phyloP scores from a whole-genome alignment of 306 rosid species.

The Cucumis cinereus region DNA sequence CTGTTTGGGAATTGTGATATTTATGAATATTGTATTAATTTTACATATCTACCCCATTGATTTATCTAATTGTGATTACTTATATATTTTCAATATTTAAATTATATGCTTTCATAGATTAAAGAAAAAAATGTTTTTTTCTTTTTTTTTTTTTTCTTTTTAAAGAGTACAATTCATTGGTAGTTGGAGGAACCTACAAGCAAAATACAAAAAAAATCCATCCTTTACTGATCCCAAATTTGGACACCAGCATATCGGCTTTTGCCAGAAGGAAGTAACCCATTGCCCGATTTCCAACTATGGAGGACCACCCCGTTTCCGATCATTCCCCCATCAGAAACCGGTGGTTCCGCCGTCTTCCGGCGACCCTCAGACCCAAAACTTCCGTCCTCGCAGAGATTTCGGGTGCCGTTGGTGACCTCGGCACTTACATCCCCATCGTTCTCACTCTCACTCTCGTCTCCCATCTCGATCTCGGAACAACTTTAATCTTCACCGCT shows the following conservation, averaged over 20 bases:
- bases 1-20: neutral
- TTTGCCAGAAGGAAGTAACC: neutral
- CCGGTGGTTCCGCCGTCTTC: conserved; percentile 23
- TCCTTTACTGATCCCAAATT: neutral
- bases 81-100: too few species aligned
- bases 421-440: conserved; percentile 75
- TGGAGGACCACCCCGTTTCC: neutral
- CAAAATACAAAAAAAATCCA: too few species aligned
- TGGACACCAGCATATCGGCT: neutral
- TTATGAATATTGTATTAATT: neutral
- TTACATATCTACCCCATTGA: too few species aligned
- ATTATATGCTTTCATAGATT: too few species aligned
- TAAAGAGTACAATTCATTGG: too few species aligned
- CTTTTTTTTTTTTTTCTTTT: too few species aligned
- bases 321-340: neutral
- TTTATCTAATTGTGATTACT: too few species aligned
- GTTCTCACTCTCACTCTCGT: conserved; percentile 51
- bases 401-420: conserved; percentile 77
- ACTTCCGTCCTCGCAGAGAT: conserved; percentile 38
- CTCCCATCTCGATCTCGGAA: conserved; percentile 43
- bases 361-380: conserved; percentile 32
- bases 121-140: too few species aligned
- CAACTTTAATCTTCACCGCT: conserved; percentile 60
- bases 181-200: too few species aligned
- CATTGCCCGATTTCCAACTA: neutral